Conservation (phyloP, 2,329 filamentous ascomycete genomes). For the Magnaporthales sp. region DNA sequence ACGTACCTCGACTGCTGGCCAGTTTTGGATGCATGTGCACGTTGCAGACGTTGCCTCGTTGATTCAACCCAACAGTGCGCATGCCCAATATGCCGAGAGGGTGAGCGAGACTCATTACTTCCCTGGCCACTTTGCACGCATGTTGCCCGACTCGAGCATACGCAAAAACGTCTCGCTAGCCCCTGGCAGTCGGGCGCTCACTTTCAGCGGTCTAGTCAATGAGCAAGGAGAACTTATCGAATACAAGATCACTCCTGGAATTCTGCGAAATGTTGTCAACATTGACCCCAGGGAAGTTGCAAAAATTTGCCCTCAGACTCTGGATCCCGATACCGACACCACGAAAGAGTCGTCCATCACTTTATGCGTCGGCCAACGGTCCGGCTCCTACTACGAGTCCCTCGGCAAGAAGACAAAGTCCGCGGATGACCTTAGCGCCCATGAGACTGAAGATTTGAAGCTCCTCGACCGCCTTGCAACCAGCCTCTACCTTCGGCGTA, state of each 20-base stretch:
- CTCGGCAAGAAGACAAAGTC: neutral
- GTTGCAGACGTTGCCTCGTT: slow-evolving; percentile 70
- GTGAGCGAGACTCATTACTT: slow-evolving; percentile 53
- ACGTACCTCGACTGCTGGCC: slow-evolving; percentile 35
- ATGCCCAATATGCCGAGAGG: slow-evolving; percentile 53
- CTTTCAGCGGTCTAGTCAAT: slow-evolving; percentile 53
- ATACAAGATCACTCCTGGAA: slow-evolving; percentile 43
- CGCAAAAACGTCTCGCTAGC: slow-evolving; percentile 45
- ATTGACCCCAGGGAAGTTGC: slow-evolving; percentile 45
- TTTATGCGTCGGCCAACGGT: neutral
- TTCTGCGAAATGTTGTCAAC: slow-evolving; percentile 45
- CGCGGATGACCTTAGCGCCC: slow-evolving; percentile 28
- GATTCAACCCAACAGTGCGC: slow-evolving; percentile 47
- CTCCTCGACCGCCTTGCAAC: slow-evolving; percentile 36
- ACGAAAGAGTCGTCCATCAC: neutral
- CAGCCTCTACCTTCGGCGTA: slow-evolving; percentile 6
- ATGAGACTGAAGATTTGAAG: slow-evolving; percentile 35
- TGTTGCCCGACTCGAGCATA: slow-evolving; percentile 46
- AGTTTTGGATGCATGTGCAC: slow-evolving; percentile 72
- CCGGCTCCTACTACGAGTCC: neutral
- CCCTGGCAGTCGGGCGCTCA: slow-evolving; percentile 42
- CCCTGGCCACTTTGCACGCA: slow-evolving; percentile 46
- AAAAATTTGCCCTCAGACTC: slow-evolving; percentile 25
- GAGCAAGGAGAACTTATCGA: slow-evolving; percentile 42
- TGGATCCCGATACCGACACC: slow-evolving; percentile 18